Evolutionary conservation across 2,329 filamentous ascomycete species (phyloP).

Genomic region (Aureobasidium sp.): DNA sequence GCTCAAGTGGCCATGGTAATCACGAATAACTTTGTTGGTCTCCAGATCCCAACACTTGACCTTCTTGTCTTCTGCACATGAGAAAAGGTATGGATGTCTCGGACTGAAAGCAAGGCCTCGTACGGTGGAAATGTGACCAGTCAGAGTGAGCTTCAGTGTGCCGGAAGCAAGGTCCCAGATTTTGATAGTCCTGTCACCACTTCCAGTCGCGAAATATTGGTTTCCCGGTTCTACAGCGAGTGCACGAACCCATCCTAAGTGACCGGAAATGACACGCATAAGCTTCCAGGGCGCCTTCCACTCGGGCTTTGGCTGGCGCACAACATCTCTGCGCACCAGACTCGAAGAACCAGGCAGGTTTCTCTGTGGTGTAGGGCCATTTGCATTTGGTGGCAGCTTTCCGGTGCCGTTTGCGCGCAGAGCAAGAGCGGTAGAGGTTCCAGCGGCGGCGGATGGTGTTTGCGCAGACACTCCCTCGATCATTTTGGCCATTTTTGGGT

Average conservation of each 20-base stretch:
- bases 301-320: slow-evolving; percentile 69
- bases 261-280: slow-evolving; percentile 93
- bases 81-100: slow-evolving; percentile 93
- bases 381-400: slow-evolving; percentile 47
- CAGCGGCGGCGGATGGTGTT: slow-evolving; percentile 34
- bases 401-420: slow-evolving; percentile 41
- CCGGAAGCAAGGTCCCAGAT: slow-evolving; percentile 95
- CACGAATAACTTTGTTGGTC: slow-evolving; percentile 97
- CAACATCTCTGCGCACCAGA: slow-evolving; percentile 56
- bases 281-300: slow-evolving; percentile 99
- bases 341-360: slow-evolving; percentile 46
- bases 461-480: slow-evolving; percentile 56
- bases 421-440: slow-evolving; percentile 52
- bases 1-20: slow-evolving; percentile 92
- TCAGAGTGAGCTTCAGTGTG: slow-evolving; percentile 74
- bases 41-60: slow-evolving; percentile 99
- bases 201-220: slow-evolving; percentile 94
- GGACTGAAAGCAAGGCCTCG: slow-evolving; percentile 87
- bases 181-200: slow-evolving; percentile 94
- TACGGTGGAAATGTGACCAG: slow-evolving; percentile 90
- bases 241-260: slow-evolving; percentile 87
- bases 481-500: slow-evolving; percentile 56
- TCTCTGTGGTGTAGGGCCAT: slow-evolving; percentile 46
- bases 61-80: slow-evolving; percentile 98
- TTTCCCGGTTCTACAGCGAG: slow-evolving; percentile 93